phyloP scores from a whole-genome alignment of 148 eudicot genomes.

The Spergularia bocconei region DNA sequence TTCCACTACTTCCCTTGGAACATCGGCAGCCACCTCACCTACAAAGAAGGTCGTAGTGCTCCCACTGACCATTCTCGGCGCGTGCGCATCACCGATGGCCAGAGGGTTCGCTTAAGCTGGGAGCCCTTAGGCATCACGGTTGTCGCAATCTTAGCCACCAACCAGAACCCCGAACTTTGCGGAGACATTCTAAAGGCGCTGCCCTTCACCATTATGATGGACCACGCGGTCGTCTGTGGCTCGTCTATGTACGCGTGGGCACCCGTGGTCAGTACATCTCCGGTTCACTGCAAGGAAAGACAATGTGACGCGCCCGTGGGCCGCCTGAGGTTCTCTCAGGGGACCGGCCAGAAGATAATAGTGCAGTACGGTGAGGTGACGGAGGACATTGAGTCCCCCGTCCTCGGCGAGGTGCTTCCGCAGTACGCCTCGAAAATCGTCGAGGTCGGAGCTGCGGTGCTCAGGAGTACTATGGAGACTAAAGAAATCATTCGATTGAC shows the following conservation, averaged over 20 bases:
- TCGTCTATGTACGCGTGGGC: slow-evolving; percentile 13
- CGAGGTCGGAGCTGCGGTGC: background rate
- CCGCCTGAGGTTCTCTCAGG: background rate
- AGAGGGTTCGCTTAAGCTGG: background rate
- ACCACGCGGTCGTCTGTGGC: slow-evolving; percentile 11
- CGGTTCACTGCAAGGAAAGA: slow-evolving; percentile 1
- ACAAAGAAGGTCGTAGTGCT: background rate
- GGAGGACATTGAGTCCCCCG: slow-evolving; percentile 7
- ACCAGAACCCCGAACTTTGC: background rate
- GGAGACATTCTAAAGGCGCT: background rate
- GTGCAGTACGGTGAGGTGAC: slow-evolving; percentile 8
- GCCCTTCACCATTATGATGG: slow-evolving; percentile 5
- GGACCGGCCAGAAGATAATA: slow-evolving; percentile 6
- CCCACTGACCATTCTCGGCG: background rate
- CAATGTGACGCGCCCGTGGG: slow-evolving; percentile 11
- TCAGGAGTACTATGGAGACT: slow-evolving; percentile 11
- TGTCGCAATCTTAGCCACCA: background rate
- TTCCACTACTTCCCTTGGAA: slow-evolving; percentile 6
- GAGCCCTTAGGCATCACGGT: background rate
- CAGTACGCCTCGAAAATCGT: background rate
- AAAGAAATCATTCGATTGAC: background rate
- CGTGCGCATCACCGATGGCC: slow-evolving; percentile 2
- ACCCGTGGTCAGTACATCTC: background rate
- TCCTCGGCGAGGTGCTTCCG: slow-evolving; percentile 12
- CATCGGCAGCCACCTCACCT: slow-evolving; percentile 2